These are phyloP conservation scores for Euphorbia peplus DNA, from an alignment of 345 rosid genomes.

Conservation along the genomic window DNA sequence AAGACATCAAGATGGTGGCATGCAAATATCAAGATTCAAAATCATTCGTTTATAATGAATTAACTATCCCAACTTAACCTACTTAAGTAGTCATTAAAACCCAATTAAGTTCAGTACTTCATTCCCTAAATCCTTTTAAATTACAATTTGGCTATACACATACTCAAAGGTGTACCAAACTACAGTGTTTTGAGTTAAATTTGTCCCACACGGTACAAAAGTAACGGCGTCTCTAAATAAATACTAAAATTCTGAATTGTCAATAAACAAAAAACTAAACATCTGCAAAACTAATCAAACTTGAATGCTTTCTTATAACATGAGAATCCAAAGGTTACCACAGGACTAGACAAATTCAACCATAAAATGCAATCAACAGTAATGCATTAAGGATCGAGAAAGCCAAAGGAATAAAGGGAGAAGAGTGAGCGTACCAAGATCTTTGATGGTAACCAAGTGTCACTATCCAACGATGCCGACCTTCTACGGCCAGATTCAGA, in stretches of 20 bases:
- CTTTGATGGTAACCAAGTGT: slow-evolving; percentile 21
- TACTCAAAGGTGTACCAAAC: neutral
- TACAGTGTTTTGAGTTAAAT: neutral
- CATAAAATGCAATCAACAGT: neutral
- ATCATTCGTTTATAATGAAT: neutral
- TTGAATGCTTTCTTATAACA: neutral
- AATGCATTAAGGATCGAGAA: neutral
- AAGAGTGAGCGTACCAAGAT: slow-evolving; percentile 37
- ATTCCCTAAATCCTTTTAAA: neutral
- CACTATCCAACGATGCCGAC: slow-evolving; percentile 26
- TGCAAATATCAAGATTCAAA: neutral
- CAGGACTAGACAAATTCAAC: neutral
- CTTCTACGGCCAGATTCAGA: slow-evolving; percentile 22
- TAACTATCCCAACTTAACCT: neutral
- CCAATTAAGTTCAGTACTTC: neutral
- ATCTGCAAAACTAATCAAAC: neutral
- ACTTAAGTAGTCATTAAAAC: neutral
- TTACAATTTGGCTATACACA: neutral
- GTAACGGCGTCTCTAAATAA: neutral
- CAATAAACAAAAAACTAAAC: neutral
- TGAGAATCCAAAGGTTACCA: neutral
- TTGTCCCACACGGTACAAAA: neutral
- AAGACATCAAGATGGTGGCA: neutral
- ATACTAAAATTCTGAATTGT: neutral
- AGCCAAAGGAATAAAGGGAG: neutral